Percentiles rank a stretch among this genome's conserved stretches.
These are phyloP conservation scores for Trichoderma simmonsii DNA, from an alignment of 2,329 filamentous ascomycete genomes.

Conservation along the genomic window DNA sequence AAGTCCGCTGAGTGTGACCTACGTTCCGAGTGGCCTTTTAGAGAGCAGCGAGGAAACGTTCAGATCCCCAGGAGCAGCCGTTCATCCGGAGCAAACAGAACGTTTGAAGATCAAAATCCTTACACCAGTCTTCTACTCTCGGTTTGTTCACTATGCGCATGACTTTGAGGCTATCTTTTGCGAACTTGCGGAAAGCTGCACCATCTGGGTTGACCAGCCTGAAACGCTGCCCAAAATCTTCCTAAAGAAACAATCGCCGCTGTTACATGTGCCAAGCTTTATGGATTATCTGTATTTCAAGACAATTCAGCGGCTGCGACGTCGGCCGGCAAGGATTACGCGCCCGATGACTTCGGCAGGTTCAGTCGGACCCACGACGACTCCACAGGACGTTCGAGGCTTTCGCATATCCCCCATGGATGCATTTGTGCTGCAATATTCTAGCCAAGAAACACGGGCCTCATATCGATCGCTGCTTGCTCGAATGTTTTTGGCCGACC, in stretches of 20 bases:
- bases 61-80: constrained; percentile 30
- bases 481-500: constrained; percentile 45
- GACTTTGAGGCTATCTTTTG: constrained; percentile 60
- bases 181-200: constrained; percentile 58
- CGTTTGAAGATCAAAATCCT: constrained; percentile 56
- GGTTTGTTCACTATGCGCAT: constrained; percentile 61
- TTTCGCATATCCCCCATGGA: constrained; percentile 53
- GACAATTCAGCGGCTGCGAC: constrained; percentile 43
- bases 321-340: constrained; percentile 40
- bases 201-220: constrained; percentile 54
- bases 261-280: constrained; percentile 34
- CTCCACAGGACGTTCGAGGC: constrained; percentile 40
- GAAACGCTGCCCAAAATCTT: constrained; percentile 48
- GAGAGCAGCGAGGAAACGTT: constrained; percentile 37
- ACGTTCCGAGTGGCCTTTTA: constrained; percentile 50
- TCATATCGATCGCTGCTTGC: constrained; percentile 39
- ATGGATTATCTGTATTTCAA: constrained; percentile 43
- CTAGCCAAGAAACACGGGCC: constrained; percentile 26
- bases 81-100: constrained; percentile 25
- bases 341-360: constrained; percentile 41
- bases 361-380: neutral
- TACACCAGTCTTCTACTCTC: constrained; percentile 64
- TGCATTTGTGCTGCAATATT: constrained; percentile 41
- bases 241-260: constrained; percentile 38
- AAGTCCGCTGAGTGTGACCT: constrained; percentile 48